Percentiles rank a stretch among this genome's conserved stretches.
Evolutionary conservation across 352 stramenopile species (phyloP).

Genomic region (Pythium scleroteichum): DNA sequence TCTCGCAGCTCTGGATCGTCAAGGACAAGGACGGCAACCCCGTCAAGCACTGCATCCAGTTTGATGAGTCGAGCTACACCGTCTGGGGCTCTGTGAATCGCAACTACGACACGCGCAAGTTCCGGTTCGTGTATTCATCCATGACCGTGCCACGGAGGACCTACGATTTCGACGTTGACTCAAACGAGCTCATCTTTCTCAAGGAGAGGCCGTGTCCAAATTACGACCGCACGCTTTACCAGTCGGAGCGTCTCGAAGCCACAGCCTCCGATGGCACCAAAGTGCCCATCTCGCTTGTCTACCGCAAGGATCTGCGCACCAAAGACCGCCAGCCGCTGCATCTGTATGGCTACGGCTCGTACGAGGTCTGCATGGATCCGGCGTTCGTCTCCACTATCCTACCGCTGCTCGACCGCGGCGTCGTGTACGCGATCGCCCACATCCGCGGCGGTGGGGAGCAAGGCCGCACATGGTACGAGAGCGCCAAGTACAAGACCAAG

Average conservation of each 20-base stretch:
- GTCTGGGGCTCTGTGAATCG: constrained; percentile 77
- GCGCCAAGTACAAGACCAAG: constrained; percentile 97
- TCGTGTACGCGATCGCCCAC: constrained; percentile 97
- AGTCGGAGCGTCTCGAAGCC: constrained; percentile 89
- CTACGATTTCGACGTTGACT: constrained; percentile 84
- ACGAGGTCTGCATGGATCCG: constrained; percentile 93
- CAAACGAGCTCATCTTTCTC: constrained; percentile 66
- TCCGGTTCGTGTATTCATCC: constrained; percentile 93
- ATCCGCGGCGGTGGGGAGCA: constrained; percentile 97
- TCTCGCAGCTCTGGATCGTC: constrained; percentile 87
- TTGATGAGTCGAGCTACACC: constrained; percentile 91
- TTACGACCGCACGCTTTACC: constrained; percentile 93
- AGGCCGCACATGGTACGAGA: constrained; percentile 97
- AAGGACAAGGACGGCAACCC: constrained; percentile 43
- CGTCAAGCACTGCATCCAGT: constrained; percentile 71
- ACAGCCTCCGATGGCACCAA: constrained; percentile 86
- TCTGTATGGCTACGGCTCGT: constrained; percentile 96
- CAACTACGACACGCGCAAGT: constrained; percentile 88
- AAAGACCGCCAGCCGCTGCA: constrained; percentile 75
- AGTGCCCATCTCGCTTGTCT: constrained; percentile 83
- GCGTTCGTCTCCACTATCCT: constrained; percentile 91
- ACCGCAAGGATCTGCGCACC: constrained; percentile 62
- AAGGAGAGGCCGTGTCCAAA: constrained; percentile 93
- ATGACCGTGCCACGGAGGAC: constrained; percentile 90
- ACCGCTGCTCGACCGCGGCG: constrained; percentile 93